Evolutionary conservation across 164 flowering plant genomes (phyloP).

Genomic region (Vitis rupestris): DNA sequence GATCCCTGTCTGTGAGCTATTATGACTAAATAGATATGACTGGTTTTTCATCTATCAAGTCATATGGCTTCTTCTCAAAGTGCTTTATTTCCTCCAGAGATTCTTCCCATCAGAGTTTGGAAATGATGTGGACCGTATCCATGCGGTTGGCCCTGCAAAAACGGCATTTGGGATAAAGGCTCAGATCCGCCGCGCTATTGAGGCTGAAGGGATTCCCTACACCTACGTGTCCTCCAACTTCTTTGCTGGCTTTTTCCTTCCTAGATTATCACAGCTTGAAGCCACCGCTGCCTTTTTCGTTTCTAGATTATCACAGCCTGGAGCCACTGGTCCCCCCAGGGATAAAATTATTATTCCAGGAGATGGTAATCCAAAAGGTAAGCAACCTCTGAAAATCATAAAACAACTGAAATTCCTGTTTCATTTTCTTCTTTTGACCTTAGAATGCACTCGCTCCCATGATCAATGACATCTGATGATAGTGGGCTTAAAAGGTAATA

Average conservation of each 20-base stretch:
- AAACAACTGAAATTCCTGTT: too few species aligned
- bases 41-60: too few species aligned
- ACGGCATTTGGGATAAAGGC: constrained; percentile 20
- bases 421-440: too few species aligned
- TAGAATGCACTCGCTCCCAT: too few species aligned
- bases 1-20: too few species aligned
- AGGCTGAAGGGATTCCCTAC: constrained; percentile 38
- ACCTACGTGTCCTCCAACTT: constrained; percentile 23
- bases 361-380: constrained; percentile 22
- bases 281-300: constrained; percentile 7
- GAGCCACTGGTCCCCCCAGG: constrained; percentile 15
- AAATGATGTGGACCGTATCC: constrained; percentile 33
- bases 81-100: constrained; percentile 21
- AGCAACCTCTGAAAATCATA: neutral
- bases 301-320: constrained; percentile 9
- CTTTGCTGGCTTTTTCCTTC: constrained; percentile 13
- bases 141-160: constrained; percentile 41
- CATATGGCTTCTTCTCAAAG: too few species aligned
- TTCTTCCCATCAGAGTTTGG: constrained; percentile 50
- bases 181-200: constrained; percentile 29
- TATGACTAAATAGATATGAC: too few species aligned
- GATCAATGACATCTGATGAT: too few species aligned
- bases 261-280: constrained; percentile 7
- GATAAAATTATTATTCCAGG: constrained; percentile 20
- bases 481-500: too few species aligned